Conservation (phyloP, 768 basidiomycete species). For the Podaxis sp. region DNA sequence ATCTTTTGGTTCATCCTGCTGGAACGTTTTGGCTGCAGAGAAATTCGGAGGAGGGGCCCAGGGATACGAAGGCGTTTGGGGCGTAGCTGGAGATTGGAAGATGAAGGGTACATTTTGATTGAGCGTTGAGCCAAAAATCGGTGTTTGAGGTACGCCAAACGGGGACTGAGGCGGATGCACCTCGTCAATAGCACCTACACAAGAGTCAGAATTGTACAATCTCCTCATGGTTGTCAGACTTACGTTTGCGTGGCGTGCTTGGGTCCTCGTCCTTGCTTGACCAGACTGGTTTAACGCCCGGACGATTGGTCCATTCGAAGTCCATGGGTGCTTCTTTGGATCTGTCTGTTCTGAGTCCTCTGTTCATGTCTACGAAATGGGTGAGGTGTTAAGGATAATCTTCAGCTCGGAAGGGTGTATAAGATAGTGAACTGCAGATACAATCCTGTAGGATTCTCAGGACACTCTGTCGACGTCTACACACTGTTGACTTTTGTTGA, state of each 20-base stretch:
- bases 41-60: slow-evolving; percentile 69
- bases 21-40: slow-evolving; percentile 60
- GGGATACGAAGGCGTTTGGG: slow-evolving; percentile 50
- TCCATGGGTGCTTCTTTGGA: slow-evolving; percentile 89
- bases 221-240: slow-evolving; percentile 23
- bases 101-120: slow-evolving; percentile 74
- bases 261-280: slow-evolving; percentile 41
- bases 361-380: slow-evolving; percentile 15
- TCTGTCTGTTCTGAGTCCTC: slow-evolving; percentile 33
- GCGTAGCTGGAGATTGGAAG: slow-evolving; percentile 44
- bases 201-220: slow-evolving; percentile 12
- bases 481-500: slow-evolving; percentile 30
- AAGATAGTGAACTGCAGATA: slow-evolving; percentile 1
- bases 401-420: neutral
- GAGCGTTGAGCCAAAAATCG: slow-evolving; percentile 53
- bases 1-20: slow-evolving; percentile 56
- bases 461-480: neutral
- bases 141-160: slow-evolving; percentile 35
- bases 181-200: slow-evolving; percentile 40
- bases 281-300: slow-evolving; percentile 60
- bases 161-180: slow-evolving; percentile 45
- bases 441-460: neutral
- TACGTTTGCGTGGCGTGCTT: slow-evolving; percentile 71
- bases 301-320: slow-evolving; percentile 79
- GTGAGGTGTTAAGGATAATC: neutral